phyloP scores from a whole-genome alignment of 2,329 filamentous ascomycete species.

The Metarhizium album region DNA sequence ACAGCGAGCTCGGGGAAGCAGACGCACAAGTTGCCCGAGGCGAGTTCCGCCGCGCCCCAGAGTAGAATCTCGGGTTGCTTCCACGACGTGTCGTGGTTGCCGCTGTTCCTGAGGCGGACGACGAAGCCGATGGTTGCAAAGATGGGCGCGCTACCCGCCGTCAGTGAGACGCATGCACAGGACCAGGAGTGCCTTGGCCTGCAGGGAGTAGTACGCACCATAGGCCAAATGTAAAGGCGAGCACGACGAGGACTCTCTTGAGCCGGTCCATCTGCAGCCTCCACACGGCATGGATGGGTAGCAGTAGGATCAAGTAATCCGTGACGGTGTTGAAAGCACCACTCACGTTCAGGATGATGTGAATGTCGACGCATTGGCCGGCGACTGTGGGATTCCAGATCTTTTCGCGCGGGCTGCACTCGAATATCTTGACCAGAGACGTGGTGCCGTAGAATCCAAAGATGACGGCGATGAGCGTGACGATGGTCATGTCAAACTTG shows the following conservation, averaged over 20 bases:
- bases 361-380: conserved; percentile 4
- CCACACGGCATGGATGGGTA: conserved; percentile 4
- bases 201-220: conserved; percentile 1
- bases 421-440: conserved; percentile 5
- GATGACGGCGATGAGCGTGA: neutral
- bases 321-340: conserved; percentile 6
- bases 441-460: conserved; percentile 4
- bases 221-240: conserved; percentile 5
- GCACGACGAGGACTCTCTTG: conserved; percentile 1
- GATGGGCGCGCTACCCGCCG: conserved; percentile 1
- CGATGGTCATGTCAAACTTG: conserved; percentile 2
- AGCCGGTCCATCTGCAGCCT: conserved; percentile 3
- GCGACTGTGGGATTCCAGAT: conserved; percentile 5
- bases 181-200: no score
- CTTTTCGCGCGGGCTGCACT: conserved; percentile 5
- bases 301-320: conserved; percentile 5
- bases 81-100: conserved; percentile 5
- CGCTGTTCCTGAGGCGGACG: conserved; percentile 6
- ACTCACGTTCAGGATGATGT: conserved; percentile 4
- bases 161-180: neutral
- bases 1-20: conserved; percentile 7
- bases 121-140: conserved; percentile 7
- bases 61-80: conserved; percentile 8
- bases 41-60: conserved; percentile 5
- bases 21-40: conserved; percentile 6